Evolutionary conservation across 768 basidiomycete species (phyloP), one percentile per base, ranked within the genome.

Genomic region (Hortiboletus flavorubellus): DNA sequence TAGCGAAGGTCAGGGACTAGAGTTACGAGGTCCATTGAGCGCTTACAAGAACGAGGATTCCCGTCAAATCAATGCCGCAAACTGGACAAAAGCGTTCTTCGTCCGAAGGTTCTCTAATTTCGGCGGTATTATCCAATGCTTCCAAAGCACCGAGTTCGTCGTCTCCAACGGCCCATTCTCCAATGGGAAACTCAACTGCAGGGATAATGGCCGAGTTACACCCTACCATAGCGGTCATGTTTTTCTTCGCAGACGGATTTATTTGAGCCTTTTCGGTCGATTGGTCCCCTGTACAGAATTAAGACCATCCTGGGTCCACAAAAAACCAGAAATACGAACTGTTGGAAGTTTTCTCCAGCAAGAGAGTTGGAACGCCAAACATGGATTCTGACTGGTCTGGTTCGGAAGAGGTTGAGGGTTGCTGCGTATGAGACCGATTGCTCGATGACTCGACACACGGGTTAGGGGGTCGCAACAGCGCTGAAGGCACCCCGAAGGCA

Each of bases 101-200:
- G 39, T 49, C 43, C 2, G 35, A 51, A 37, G 8, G 40, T 29
- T 41, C 52, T 9, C 69, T 68, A 5, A 64, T 59, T 26, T 64
- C 61, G 8, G 23, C 2, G 8, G 4, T 33, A 37, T 64, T 62
- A 18, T 71, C 72, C 12, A 63, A 64, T 10, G 59, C 63, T 14
- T 72, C 70, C 51, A 72, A 64, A 18, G 69, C 60, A 54, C 68
- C 70, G 8, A 78, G 68, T 67, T 87, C 91, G 59, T 93, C 91
- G 60, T 92, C 90, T 11, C 82, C 88, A 62, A 75, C 83, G 41
- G 75, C 81, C 89, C 90, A 91, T 8, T 84, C 83, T 33, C 79
- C 79, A 16, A 74, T 75, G 26, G 65, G 38, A 52, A 70, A 69
- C 12, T 54, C 61, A 16, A 41, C 30, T 21, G n/a, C 5, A 7